Percentiles rank a stretch among this genome's conserved stretches.
phyloP scores from a whole-genome alignment of 257 asterid species.

The Petunia secreta region DNA sequence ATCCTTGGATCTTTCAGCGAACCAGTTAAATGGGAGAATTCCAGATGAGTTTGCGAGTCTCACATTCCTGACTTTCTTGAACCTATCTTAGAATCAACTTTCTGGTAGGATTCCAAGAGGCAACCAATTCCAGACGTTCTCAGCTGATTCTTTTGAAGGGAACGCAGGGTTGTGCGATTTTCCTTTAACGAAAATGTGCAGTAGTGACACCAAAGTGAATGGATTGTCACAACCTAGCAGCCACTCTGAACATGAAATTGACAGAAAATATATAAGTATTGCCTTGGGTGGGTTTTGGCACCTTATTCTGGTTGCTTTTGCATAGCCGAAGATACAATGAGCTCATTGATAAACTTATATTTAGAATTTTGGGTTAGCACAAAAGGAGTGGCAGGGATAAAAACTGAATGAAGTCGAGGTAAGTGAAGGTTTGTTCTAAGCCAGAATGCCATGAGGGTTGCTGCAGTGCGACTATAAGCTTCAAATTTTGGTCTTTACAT shows the following conservation, averaged over 20 bases:
- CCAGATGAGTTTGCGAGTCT: conserved; percentile 43
- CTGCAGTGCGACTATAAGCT: not conserved
- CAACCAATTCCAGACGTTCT: conserved; percentile 40
- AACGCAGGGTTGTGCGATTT: conserved; percentile 28
- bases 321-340: not conserved
- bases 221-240: no score
- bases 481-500: not conserved
- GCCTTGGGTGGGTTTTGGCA: no score
- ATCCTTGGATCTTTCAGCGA: not conserved
- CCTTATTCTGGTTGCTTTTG: no score
- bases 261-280: no score
- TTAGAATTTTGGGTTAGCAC: not conserved
- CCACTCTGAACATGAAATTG: no score
- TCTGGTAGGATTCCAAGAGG: conserved; percentile 41
- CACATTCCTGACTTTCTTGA: conserved; percentile 48
- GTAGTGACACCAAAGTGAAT: not conserved
- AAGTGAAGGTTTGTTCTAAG: not conserved
- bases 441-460: not conserved
- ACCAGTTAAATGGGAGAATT: conserved; percentile 46
- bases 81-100: conserved; percentile 48
- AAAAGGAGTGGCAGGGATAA: not conserved
- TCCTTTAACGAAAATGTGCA: not conserved
- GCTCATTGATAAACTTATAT: not conserved
- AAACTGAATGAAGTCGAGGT: not conserved
- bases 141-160: conserved; percentile 32